Base-by-base conservation (phyloP, 495 filamentous ascomycete genomes). In the Xylaria intraflava region DNA sequence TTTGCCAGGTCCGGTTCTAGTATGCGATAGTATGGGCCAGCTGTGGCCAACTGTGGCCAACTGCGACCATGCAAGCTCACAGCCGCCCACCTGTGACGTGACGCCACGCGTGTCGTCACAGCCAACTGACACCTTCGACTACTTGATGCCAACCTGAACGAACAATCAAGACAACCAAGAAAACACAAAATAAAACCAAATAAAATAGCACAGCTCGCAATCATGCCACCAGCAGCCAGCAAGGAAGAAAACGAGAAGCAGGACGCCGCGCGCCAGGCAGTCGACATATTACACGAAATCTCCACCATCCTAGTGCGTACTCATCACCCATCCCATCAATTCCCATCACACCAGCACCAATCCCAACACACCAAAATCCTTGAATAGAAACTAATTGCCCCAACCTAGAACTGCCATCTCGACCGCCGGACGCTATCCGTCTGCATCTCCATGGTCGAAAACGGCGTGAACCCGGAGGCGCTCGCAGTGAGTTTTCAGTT, bases 211-310 rank as follows among this genome's bases (percentile, higher is more conserved):
- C 2, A 46, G 12, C 49, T 39, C 41, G 55, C 30, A 51, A 59
- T 54, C 55, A 56, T 56, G 49, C 53, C 63, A 47, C 39, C 57
- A 42, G 56, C 49, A 49, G 42, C 49, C 72, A 29, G 48, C 71
- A 30, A 70, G 75, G 70, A 73, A 43, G 60, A 72, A 8, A 81
- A 75, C 52, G 80, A 85, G 49, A 95, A 94, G 71, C 88, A 90
- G 60, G 83, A 85, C 65, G 91, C 91, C 14, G 93, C 93, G n/a
- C 85, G 90, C 23, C 90, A 97, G 69, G 89, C 94, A 53, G 90
- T 97, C 55, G 90, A 97, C 70, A 92, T 97, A 53, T 79, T 98
- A 43, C 84, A 93, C 55, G 93, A 98, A 69, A 96, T 98, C 56
- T 89, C 91, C 35, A 87, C 82, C 16, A 79, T 98, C 17, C 76